These are phyloP conservation scores for Microsporum canis DNA, from an alignment of 2,329 filamentous ascomycete species.

Conservation along the genomic window DNA sequence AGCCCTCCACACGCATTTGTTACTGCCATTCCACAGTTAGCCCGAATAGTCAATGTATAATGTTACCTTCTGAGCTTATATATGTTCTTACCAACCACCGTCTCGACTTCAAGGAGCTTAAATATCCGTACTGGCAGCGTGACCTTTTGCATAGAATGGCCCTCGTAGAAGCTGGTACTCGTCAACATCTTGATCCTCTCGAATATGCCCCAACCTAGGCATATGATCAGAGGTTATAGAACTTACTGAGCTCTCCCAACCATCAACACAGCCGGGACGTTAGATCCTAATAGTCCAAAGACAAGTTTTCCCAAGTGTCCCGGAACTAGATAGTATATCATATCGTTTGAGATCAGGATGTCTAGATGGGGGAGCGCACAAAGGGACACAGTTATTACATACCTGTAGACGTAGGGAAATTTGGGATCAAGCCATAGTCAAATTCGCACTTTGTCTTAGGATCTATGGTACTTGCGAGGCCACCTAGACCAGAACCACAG, in stretches of 20 bases:
- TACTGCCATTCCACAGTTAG: slow-evolving; percentile 30
- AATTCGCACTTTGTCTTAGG: slow-evolving; percentile 40
- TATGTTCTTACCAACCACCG: slow-evolving; percentile 41
- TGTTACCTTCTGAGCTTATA: background rate
- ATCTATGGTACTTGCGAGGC: slow-evolving; percentile 38
- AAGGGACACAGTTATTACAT: slow-evolving; percentile 16
- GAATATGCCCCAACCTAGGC: background rate
- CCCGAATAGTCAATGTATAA: slow-evolving; percentile 3
- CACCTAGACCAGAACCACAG: slow-evolving; percentile 54
- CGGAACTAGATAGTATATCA: slow-evolving; percentile 27
- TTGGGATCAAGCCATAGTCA: slow-evolving; percentile 48
- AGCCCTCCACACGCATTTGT: slow-evolving; percentile 58
- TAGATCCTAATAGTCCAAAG: slow-evolving; percentile 47
- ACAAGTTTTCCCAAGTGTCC: slow-evolving; percentile 56
- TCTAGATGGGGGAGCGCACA: background rate
- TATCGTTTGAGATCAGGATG: background rate
- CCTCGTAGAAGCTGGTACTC: slow-evolving; percentile 51
- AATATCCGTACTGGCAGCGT: slow-evolving; percentile 56
- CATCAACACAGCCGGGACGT: slow-evolving; percentile 50
- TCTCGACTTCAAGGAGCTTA: slow-evolving; percentile 50
- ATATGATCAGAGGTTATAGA: background rate
- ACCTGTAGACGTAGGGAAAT: slow-evolving; percentile 53
- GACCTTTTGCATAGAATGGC: slow-evolving; percentile 50
- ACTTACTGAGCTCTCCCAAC: slow-evolving; percentile 55
- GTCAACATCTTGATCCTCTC: background rate